Percentiles rank a stretch among this genome's conserved stretches.
phyloP scores from a whole-genome alignment of 257 asterid species.

The Gardenia jasminoides region DNA sequence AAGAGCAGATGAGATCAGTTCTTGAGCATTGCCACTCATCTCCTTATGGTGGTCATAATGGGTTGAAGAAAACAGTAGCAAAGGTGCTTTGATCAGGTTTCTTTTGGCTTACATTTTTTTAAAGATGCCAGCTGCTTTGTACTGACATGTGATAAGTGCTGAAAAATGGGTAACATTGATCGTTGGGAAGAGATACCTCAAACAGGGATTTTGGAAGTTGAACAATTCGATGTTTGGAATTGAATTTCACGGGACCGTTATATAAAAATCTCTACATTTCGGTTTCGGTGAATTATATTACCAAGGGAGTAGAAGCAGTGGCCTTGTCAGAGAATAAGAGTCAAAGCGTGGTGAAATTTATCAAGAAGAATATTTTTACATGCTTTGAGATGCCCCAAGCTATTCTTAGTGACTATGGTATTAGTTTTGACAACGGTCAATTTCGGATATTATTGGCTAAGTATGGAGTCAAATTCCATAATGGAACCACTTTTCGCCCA shows the following conservation, averaged over 20 bases:
- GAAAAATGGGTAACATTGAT: neutral
- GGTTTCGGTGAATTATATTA: neutral
- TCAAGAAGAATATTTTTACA: neutral
- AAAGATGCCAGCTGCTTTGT: neutral
- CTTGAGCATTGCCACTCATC: neutral
- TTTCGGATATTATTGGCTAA: neutral
- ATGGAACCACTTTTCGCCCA: neutral
- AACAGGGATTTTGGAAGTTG: neutral
- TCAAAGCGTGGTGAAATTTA: neutral
- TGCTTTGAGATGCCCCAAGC: neutral
- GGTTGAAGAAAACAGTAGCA: neutral
- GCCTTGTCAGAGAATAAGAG: neutral
- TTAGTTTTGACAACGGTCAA: neutral
- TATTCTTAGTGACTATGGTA: neutral
- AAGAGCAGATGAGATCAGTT: neutral
- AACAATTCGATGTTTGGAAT: neutral
- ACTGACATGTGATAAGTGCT: neutral
- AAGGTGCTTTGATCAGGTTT: neutral
- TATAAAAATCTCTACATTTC: too few species aligned
- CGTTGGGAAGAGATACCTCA: neutral
- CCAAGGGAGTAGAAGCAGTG: neutral
- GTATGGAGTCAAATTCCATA: neutral
- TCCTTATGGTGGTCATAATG: neutral
- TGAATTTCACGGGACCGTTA: neutral
- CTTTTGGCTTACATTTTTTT: neutral